Conservation (phyloP, 2,329 filamentous ascomycete genomes). For the Cordyceps pruinosa region DNA sequence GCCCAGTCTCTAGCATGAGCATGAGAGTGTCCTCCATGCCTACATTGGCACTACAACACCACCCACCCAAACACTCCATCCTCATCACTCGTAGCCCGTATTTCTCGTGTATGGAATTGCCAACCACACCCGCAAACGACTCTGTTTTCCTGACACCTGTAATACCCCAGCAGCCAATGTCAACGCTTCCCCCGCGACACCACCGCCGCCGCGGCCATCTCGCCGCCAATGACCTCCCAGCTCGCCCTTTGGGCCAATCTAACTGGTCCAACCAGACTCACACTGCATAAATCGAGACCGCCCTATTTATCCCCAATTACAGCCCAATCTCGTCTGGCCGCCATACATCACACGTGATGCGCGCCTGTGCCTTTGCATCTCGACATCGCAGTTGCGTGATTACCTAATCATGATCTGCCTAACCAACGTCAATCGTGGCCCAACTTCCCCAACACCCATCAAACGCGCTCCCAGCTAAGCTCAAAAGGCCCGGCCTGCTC, state of each 20-base stretch:
- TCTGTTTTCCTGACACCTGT: background rate
- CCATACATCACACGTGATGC: slow-evolving; percentile 12
- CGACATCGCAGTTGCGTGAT: slow-evolving; percentile 1
- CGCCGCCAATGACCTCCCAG: background rate
- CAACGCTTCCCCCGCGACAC: background rate
- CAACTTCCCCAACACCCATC: slow-evolving; percentile 12
- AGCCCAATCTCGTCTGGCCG: slow-evolving; percentile 10
- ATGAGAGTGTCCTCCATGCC: background rate
- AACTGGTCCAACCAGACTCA: background rate
- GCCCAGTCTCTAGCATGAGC: background rate
- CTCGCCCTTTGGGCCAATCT: background rate
- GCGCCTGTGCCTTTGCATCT: background rate
- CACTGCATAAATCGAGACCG: background rate
- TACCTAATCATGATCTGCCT: slow-evolving; percentile 11
- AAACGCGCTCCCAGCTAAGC: background rate
- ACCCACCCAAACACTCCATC: background rate
- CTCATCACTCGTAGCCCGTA: background rate
- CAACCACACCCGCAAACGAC: background rate
- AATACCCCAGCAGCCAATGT: background rate
- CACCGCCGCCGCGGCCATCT: background rate
- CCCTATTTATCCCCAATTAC: slow-evolving; percentile 3
- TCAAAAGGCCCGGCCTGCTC: slow-evolving; percentile 2
- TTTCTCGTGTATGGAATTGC: background rate
- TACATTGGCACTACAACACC: background rate
- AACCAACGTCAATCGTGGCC: slow-evolving; percentile 9